These are phyloP conservation scores for Sequoiadendron giganteum DNA, from an alignment of 75 land plant species.

Conservation along the genomic window DNA sequence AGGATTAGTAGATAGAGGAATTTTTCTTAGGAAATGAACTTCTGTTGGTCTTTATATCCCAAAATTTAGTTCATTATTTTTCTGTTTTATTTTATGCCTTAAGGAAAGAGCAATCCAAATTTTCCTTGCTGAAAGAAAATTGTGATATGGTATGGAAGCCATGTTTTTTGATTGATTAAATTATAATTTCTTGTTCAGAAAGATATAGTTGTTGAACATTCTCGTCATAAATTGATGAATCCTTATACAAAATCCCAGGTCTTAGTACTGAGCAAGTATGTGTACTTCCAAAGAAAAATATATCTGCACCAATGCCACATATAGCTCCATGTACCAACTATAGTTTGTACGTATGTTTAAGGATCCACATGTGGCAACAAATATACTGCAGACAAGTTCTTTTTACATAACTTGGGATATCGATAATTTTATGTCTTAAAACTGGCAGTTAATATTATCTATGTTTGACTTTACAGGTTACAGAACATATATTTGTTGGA, in stretches of 20 bases:
- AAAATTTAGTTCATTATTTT: not conserved
- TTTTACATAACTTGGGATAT: not conserved
- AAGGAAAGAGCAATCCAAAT: not conserved
- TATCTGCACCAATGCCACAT: not conserved
- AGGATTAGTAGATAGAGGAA: not conserved
- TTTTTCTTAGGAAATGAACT: not conserved
- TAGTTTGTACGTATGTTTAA: not conserved
- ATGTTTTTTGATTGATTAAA: not conserved
- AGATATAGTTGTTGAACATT: not conserved
- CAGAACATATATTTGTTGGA: constrained; percentile 88
- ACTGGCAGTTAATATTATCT: not conserved
- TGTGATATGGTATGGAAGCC: not conserved
- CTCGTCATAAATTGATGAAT: not conserved
- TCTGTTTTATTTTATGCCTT: not conserved
- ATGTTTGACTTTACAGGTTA: constrained; percentile 54
- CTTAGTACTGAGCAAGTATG: not conserved
- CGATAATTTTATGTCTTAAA: not conserved
- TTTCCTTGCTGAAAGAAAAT: not conserved
- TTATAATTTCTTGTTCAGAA: not conserved
- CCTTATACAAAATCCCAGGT: not conserved
- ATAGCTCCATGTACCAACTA: not conserved
- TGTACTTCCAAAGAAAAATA: not conserved
- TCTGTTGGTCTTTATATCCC: not conserved
- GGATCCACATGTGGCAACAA: not conserved
- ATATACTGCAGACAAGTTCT: not conserved